phyloP scores from a whole-genome alignment of 257 asterid species.

The Ilex asprella region DNA sequence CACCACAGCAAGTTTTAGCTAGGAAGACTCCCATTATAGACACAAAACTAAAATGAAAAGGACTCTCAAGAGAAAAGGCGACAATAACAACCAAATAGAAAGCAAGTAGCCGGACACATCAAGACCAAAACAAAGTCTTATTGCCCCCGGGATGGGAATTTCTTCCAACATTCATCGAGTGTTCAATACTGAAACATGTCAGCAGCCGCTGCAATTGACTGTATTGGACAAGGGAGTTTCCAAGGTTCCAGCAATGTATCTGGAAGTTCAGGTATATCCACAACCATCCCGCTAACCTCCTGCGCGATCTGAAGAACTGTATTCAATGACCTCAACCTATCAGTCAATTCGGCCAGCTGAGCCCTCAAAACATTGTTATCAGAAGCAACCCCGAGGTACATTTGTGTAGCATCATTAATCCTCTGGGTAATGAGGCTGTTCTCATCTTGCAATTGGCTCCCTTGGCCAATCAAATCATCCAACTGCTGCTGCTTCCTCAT shows the following conservation, averaged over 20 bases:
- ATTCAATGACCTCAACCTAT: not conserved
- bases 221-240: slow-evolving; percentile 73
- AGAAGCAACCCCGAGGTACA: slow-evolving; percentile 1
- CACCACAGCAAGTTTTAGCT: slow-evolving; percentile 8
- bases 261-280: slow-evolving; percentile 1
- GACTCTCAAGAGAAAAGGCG: not conserved
- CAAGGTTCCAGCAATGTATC: slow-evolving; percentile 47
- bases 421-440: not conserved
- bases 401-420: not conserved
- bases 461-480: slow-evolving; percentile 6
- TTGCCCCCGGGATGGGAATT: not conserved
- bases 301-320: not conserved
- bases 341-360: not conserved
- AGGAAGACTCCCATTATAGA: slow-evolving; percentile 9
- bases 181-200: slow-evolving; percentile 42
- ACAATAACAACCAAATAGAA: not conserved
- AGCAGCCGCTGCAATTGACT: slow-evolving; percentile 53
- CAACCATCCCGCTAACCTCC: not conserved
- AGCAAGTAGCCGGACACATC: slow-evolving; percentile 13
- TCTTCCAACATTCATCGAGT: not conserved
- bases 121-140: slow-evolving; percentile 36
- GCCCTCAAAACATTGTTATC: slow-evolving; percentile 2
- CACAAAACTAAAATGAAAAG: not conserved
- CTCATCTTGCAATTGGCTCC: not conserved
- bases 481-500: slow-evolving; percentile 7